Percentiles rank a stretch among this genome's conserved stretches.
Evolutionary conservation across 441 rosid species (phyloP).

Genomic region (Hypseocharis bilobata): DNA sequence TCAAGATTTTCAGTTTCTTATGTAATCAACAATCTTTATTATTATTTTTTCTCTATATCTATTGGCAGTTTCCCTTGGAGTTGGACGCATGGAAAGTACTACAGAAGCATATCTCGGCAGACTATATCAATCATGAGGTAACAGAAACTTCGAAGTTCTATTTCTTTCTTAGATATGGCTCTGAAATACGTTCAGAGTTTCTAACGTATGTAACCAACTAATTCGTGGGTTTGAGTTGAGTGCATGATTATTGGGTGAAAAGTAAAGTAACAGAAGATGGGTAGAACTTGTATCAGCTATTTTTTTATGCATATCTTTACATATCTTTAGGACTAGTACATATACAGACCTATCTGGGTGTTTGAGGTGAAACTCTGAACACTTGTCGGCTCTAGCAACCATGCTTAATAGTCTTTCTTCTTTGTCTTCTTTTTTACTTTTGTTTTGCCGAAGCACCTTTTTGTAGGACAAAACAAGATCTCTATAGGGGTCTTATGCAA

Average conservation of each 20-base stretch:
- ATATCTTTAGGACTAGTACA: too few relatives aligned
- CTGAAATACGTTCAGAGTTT: constrained; percentile 7
- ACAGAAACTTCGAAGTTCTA: constrained; percentile 16
- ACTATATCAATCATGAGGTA: constrained; percentile 80
- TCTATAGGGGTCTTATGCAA: too few relatives aligned
- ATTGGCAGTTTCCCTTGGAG: constrained; percentile 73
- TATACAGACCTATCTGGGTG: too few relatives aligned
- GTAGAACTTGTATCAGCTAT: too few relatives aligned
- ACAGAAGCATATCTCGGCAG: constrained; percentile 69
- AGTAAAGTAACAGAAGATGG: too few relatives aligned
- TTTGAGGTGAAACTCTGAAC: too few relatives aligned
- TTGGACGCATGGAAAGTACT: constrained; percentile 80
- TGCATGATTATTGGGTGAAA: constrained; percentile 1
- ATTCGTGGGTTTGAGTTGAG: constrained; percentile 1
- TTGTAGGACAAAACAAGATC: too few relatives aligned
- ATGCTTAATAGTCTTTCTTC: too few relatives aligned
- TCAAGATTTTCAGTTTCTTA: constrained; percentile 18
- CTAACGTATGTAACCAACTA: neutral
- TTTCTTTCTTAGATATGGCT: constrained; percentile 15
- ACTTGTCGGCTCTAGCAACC: too few relatives aligned
- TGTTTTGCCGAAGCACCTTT: too few relatives aligned
- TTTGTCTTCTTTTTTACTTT: too few relatives aligned
- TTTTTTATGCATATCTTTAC: too few relatives aligned
- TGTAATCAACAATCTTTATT: constrained; percentile 8
- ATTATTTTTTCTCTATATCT: constrained; percentile 10